Evolutionary conservation across 23 red algal genomes (phyloP).

Genomic region (Agarophyton chilense): DNA sequence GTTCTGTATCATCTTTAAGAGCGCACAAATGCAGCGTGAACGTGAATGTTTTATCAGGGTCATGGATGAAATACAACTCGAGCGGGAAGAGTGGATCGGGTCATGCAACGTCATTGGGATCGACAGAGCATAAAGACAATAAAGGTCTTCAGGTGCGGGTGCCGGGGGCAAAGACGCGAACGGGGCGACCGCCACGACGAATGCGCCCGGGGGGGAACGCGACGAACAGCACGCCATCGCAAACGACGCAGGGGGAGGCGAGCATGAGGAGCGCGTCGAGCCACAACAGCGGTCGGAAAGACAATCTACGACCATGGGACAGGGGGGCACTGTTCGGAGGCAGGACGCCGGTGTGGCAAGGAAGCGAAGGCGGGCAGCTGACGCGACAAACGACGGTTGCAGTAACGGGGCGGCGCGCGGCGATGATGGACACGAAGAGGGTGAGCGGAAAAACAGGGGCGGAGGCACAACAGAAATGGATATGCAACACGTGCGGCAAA

Average conservation of each 20-base stretch:
- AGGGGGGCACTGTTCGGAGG: no score
- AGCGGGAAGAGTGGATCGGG: no score
- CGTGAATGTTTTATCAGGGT: background rate
- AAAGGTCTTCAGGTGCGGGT: background rate
- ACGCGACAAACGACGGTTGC: background rate
- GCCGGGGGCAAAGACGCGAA: background rate
- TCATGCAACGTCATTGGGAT: no score
- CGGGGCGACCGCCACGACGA: background rate
- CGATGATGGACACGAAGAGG: no score
- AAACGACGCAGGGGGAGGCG: background rate
- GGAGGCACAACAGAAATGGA: background rate
- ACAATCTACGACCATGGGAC: no score
- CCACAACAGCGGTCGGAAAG: background rate
- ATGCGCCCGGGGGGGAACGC: background rate
- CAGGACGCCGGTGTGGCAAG: background rate
- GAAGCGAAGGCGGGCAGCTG: background rate
- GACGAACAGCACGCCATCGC: no score
- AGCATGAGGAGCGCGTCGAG: background rate
- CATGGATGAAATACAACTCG: background rate
- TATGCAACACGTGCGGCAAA: background rate
- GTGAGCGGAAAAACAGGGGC: background rate
- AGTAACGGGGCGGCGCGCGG: background rate
- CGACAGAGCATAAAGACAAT: background rate
- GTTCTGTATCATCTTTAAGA: background rate
- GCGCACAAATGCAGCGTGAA: background rate